phyloP scores from a whole-genome alignment of 1,284 basidiomycete genomes.

The Inonotus hispidus region DNA sequence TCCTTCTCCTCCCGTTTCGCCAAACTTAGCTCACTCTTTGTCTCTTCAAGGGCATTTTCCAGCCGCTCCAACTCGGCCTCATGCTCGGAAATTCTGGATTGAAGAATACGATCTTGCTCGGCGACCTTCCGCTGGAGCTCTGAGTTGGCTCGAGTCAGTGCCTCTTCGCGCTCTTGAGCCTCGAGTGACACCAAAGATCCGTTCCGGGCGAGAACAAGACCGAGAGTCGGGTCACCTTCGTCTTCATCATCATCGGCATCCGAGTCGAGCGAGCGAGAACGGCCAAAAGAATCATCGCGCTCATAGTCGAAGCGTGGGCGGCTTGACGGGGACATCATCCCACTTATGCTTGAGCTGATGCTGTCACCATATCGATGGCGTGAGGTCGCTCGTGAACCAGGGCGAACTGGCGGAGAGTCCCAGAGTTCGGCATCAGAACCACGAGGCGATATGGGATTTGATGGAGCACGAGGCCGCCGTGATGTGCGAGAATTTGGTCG shows the following conservation, averaged over 20 bases:
- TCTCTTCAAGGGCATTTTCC: conserved; percentile 66
- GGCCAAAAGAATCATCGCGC: conserved; percentile 23
- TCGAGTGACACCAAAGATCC: conserved; percentile 57
- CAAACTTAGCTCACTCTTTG: conserved; percentile 63
- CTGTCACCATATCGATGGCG: conserved; percentile 33
- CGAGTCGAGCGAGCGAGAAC: conserved; percentile 35
- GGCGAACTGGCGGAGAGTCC: conserved; percentile 42
- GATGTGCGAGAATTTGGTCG: conserved; percentile 37
- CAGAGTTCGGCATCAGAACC: conserved; percentile 22
- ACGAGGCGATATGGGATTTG: conserved; percentile 57
- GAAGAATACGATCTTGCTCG: conserved; percentile 65
- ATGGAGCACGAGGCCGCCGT: conserved; percentile 45
- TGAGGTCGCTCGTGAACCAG: conserved; percentile 56
- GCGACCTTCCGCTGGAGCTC: conserved; percentile 68
- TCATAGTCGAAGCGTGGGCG: conserved; percentile 23
- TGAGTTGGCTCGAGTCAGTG: conserved; percentile 63
- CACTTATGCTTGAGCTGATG: conserved; percentile 7
- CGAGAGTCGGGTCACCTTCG: conserved; percentile 48
- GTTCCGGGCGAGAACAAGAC: conserved; percentile 54
- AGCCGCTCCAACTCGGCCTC: conserved; percentile 75
- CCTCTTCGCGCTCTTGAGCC: conserved; percentile 60
- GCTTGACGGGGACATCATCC: conserved; percentile 9
- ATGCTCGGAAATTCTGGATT: conserved; percentile 62
- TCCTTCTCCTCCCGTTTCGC: conserved; percentile 88
- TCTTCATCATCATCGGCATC: conserved; percentile 36